Conservation (phyloP, 2,329 filamentous ascomycete genomes). For the Diplodia corticola region DNA sequence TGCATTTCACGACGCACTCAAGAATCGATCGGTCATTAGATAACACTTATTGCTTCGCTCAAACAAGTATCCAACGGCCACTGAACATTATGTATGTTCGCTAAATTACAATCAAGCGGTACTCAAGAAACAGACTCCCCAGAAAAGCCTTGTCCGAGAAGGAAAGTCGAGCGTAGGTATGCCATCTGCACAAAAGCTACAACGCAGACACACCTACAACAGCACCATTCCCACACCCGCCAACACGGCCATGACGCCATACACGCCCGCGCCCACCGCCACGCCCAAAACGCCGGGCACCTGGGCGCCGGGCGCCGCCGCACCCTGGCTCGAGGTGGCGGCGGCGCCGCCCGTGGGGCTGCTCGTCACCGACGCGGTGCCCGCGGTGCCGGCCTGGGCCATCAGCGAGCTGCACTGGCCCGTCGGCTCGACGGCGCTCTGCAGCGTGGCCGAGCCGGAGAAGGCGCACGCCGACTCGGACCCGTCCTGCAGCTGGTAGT, state of each 20-base stretch:
- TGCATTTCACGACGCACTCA: too few relatives aligned
- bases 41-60: background rate
- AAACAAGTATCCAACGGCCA: background rate
- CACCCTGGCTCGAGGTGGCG: conserved; percentile 26
- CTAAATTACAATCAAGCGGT: background rate
- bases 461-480: conserved; percentile 67
- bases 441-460: conserved; percentile 62
- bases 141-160: background rate
- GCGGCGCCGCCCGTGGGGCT: conserved; percentile 42
- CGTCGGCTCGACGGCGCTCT: conserved; percentile 48
- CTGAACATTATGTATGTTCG: conserved; percentile 13
- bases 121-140: background rate
- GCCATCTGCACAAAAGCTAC: background rate
- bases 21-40: background rate
- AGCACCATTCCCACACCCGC: conserved; percentile 58
- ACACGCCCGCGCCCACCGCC: conserved; percentile 49
- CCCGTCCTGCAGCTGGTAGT: conserved; percentile 62
- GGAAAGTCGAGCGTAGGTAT: background rate
- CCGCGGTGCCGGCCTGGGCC: conserved; percentile 62
- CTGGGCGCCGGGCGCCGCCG: conserved; percentile 33
- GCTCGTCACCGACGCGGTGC: conserved; percentile 56
- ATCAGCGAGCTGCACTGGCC: conserved; percentile 61
- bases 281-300: conserved; percentile 46
- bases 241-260: conserved; percentile 51
- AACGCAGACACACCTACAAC: conserved; percentile 42